These are phyloP conservation scores for Hericium coralloides DNA, from an alignment of 768 basidiomycete genomes.

Conservation along the genomic window DNA sequence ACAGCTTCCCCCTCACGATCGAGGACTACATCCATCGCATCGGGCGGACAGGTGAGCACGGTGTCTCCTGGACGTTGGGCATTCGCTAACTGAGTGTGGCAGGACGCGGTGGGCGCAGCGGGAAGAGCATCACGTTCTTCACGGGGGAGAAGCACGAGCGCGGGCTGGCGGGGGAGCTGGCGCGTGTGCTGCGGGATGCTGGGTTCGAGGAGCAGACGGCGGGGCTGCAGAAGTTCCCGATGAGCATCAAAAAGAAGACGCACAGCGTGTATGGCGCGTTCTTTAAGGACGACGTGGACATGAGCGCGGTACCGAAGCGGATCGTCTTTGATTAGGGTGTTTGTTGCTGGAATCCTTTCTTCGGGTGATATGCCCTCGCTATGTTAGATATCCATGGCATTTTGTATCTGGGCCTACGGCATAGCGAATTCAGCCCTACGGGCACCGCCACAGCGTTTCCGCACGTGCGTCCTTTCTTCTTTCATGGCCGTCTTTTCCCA, in stretches of 20 bases:
- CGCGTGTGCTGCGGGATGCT: constrained; percentile 81
- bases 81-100: constrained; percentile 7
- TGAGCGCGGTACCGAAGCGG: constrained; percentile 59
- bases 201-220: constrained; percentile 63
- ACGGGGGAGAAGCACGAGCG: constrained; percentile 86
- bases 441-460: too few relatives aligned
- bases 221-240: constrained; percentile 72
- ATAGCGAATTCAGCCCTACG: too few relatives aligned
- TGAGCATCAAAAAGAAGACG: constrained; percentile 95
- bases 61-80: background rate
- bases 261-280: constrained; percentile 88
- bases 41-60: constrained; percentile 65
- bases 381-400: too few relatives aligned
- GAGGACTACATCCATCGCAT: constrained; percentile 92
- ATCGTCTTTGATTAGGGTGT: constrained; percentile 44
- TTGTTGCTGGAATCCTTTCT: too few relatives aligned
- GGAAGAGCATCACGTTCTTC: constrained; percentile 94
- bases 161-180: constrained; percentile 86
- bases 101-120: constrained; percentile 85
- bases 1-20: constrained; percentile 95
- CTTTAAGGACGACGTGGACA: constrained; percentile 59
- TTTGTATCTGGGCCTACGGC: too few relatives aligned
- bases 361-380: too few relatives aligned
- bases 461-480: too few relatives aligned
- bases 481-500: too few relatives aligned